Evolutionary conservation across 495 filamentous ascomycete species (phyloP), one percentile per base, ranked within the genome.

Genomic region (Penicillium alfredii): DNA sequence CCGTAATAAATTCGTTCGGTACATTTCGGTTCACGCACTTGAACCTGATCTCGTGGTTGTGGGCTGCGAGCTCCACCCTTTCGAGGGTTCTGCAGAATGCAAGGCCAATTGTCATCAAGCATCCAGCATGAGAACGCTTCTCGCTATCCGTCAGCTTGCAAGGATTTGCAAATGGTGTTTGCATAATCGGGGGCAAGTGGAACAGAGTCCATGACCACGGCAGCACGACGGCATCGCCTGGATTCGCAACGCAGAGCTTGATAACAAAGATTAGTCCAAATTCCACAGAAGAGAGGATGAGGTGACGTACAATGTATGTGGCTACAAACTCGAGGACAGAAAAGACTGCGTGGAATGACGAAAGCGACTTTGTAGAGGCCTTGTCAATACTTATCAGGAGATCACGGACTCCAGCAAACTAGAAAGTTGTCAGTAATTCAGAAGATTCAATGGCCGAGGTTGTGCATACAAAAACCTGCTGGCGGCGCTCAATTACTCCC

Each of bases 161-260:
- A 14, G 19, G 19, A 24, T 19, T 33, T 0, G 9, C 29, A 7
- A n/a, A 25, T 8, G 28, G 22, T 11, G 37, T 32, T 25, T 33
- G 29, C 37, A 40, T 40, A 11, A 26, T 25, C 1, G 20, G 21
- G 9, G 39, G 31, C 10, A 48, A 33, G 23, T 48, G 24, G 3
- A 33, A 25, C 3, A 44, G 11, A 11, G 30, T 35, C 45, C 45
- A 48, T 4, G 45, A 39, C 40, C 29, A 43, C 1, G 45, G 45
- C 4, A 48, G 4, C 1, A 40, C 24, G 8, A 43, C 29, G 9
- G 34, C 40, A 15, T 21, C 44, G 1, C 23, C 35, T 6, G 35
- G 40, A 20, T 32, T 48, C n/a, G 30, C 16, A 3, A 38, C 10
- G 13, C 35, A 39, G 21, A 48, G 45, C 36, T 45, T 11, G 3